Conservation (phyloP, 164 flowering plant genomes). For the Nelumbo lutea region DNA sequence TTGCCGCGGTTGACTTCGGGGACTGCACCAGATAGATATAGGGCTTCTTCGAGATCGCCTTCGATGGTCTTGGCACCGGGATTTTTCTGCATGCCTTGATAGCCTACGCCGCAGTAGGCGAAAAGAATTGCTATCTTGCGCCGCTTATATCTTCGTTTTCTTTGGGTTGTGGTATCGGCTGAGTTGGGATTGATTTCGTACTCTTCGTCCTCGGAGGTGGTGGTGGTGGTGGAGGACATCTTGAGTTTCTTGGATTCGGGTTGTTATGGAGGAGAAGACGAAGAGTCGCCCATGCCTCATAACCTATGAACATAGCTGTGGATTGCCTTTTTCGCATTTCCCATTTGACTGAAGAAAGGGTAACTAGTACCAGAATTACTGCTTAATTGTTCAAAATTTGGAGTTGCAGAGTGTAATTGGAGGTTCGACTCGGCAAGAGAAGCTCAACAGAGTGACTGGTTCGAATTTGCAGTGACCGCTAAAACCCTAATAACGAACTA, state of each 20-base stretch:
- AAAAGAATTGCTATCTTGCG: slow-evolving; percentile 88
- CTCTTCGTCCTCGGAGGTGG: slow-evolving; percentile 30
- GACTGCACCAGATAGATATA: slow-evolving; percentile 65
- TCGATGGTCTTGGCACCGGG: slow-evolving; percentile 99
- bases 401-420: background rate
- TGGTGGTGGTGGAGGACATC: slow-evolving; percentile 63
- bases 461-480: background rate
- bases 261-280: slow-evolving; percentile 22
- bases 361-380: background rate
- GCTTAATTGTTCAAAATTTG: background rate
- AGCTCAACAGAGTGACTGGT: background rate
- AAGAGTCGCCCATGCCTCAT: slow-evolving; percentile 23
- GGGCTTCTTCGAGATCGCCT: slow-evolving; percentile 91
- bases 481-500: background rate
- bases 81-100: slow-evolving; percentile 97
- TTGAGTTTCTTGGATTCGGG: slow-evolving; percentile 58
- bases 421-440: background rate
- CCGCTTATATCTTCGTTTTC: slow-evolving; percentile 60
- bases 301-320: background rate
- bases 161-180: slow-evolving; percentile 11
- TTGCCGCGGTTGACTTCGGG: slow-evolving; percentile 65
- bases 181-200: slow-evolving; percentile 10
- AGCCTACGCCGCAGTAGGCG: slow-evolving; percentile 92
- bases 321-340: background rate
- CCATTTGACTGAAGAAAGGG: background rate